These are phyloP conservation scores for Benincasa hispida DNA, from an alignment of 306 rosid genomes.

Conservation along the genomic window DNA sequence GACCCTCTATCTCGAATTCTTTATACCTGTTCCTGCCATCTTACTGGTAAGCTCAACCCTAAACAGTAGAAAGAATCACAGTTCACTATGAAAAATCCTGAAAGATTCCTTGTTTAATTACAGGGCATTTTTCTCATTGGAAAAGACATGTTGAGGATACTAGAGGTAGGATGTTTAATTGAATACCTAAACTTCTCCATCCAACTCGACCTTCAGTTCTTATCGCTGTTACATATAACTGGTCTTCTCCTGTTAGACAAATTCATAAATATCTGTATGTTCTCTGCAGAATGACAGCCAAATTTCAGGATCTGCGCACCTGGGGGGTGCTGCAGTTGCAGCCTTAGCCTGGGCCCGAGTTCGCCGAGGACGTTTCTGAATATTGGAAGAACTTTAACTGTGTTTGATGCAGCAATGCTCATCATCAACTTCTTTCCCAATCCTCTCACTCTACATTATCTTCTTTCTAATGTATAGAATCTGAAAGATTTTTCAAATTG, in stretches of 20 bases:
- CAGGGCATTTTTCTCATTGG: conserved; percentile 72
- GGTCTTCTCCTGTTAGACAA: not conserved
- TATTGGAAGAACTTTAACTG: not conserved
- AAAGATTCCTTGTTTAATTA: conserved; percentile 15
- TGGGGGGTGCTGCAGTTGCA: conserved; percentile 88
- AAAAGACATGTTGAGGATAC: conserved; percentile 44
- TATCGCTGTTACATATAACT: not conserved
- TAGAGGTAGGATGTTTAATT: conserved; percentile 32
- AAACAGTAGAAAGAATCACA: conserved; percentile 6
- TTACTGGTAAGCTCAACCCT: conserved; percentile 41
- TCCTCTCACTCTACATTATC: not conserved
- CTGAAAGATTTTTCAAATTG: not conserved
- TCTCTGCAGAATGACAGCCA: conserved; percentile 44
- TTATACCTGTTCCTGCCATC: conserved; percentile 79
- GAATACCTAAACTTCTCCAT: not conserved
- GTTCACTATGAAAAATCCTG: conserved; percentile 15
- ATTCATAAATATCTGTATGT: not conserved
- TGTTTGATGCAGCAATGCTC: not conserved
- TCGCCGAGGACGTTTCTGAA: conserved; percentile 61
- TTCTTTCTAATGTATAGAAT: not conserved
- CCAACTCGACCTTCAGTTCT: not conserved
- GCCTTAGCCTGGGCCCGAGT: conserved; percentile 67
- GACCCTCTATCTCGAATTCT: conserved; percentile 39
- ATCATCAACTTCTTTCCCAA: not conserved
- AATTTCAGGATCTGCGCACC: conserved; percentile 70